A percentile compares a stretch with the other conserved stretches of the same genome.
Conservation (phyloP, 352 stramenopile species). For the Globisporangium emineosum region DNA sequence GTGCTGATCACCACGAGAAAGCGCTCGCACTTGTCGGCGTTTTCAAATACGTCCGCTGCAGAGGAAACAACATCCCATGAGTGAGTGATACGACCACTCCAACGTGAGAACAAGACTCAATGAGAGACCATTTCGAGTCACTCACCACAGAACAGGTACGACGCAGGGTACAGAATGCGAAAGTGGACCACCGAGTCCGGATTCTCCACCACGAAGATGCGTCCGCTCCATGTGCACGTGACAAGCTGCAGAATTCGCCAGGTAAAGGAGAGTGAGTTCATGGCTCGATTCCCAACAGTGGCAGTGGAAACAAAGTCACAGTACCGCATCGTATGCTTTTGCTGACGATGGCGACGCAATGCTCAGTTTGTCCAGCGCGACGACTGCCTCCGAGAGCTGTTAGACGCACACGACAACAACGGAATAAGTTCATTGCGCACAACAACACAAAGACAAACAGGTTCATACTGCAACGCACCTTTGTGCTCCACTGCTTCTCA, state of each 20-base stretch:
- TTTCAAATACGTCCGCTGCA: conserved; percentile 43
- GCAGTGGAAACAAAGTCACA: not conserved
- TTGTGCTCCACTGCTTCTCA: conserved; percentile 43
- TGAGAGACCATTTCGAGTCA: not conserved
- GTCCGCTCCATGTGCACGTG: conserved; percentile 68
- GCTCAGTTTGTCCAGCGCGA: conserved; percentile 45
- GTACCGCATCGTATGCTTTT: conserved; percentile 7
- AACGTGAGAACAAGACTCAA: not conserved
- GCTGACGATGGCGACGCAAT: not conserved
- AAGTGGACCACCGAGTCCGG: conserved; percentile 48
- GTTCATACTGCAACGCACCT: conserved; percentile 24
- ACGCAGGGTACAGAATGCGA: conserved; percentile 54
- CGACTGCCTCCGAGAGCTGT: conserved; percentile 48
- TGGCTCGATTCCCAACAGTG: not conserved
- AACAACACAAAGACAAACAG: not conserved
- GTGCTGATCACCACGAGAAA: conserved; percentile 64
- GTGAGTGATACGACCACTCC: no score
- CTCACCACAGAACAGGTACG: conserved; percentile 69
- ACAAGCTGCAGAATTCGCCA: conserved; percentile 36
- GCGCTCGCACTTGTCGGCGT: conserved; percentile 25
- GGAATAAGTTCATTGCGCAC: not conserved
- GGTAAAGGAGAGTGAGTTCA: not conserved
- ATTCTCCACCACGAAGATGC: conserved; percentile 50
- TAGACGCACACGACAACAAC: not conserved
- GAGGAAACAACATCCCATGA: no score